Base-by-base conservation (phyloP, 352 stramenopile genomes). In the Thraustochytrium aureum region DNA sequence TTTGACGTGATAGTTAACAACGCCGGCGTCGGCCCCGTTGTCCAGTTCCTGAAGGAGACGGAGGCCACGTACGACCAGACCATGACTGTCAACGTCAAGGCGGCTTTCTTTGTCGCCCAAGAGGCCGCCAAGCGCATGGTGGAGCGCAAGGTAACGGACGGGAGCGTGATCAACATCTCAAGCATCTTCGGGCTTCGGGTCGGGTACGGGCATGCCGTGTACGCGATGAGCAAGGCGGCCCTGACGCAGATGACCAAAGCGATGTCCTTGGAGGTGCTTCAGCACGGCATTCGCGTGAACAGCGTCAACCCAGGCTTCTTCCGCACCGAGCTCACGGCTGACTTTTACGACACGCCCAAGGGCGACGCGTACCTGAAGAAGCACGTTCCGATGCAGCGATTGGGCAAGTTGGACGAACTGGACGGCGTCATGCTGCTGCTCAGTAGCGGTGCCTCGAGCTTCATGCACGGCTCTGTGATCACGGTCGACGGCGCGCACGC, bases 1-100 rank as follows among this genome's bases (percentile, higher is more conserved):
- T 79, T 79, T 79, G 64, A 82, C 30, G 64, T 82, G 4, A 52
- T 82, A 14, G 62, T 82, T 7, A 82, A 82, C 43, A 82, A 82
- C 35, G 73, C 73, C 3, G 73, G 73, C 39, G 33, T 82, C 2
- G 61, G 61, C n/a, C 61, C 64, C 10, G 43, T 37, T 17, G 32
- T 65, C 0, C 61, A 35, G n/a, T 30, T 65, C 1, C 45, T 82
- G 0, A 61, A 82, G 14, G 64, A 81, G 30, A 52, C 59, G 20
- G 10, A 14, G 5, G 62, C 59, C 14, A 81, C 61, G 6, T 82
- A 83, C 43, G 43, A 83, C 41, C 26, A 35, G 42, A 65, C 45
- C 5, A 82, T 82, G 73, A 61, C 61, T 35, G 73, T 82, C 6
- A 82, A 82, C 52, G 12, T 45, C 7, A 22, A 41, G 22, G 61